Conservation (phyloP, 805 yeast genomes). For the Spathaspora girioi region DNA sequence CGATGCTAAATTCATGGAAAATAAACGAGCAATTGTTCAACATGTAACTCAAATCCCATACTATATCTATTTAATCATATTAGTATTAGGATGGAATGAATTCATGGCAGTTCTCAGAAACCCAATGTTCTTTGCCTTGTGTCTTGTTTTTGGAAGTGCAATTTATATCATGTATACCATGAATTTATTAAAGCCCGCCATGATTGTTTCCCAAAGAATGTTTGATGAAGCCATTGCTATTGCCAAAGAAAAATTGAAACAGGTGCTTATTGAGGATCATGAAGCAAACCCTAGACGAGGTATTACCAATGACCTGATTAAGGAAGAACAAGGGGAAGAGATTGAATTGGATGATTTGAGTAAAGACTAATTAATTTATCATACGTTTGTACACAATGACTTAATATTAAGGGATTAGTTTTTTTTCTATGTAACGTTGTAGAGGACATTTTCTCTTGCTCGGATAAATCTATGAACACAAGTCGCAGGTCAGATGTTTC, state of each 20-base stretch:
- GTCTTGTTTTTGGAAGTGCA: conserved; percentile 56
- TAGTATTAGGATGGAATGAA: conserved; percentile 93
- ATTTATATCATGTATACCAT: conserved; percentile 64
- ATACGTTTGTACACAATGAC: neutral
- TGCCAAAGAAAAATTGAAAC: conserved; percentile 58
- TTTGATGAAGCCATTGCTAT: conserved; percentile 53
- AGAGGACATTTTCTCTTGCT: neutral
- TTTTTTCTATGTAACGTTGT: neutral
- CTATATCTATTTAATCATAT: conserved; percentile 69
- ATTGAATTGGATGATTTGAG: conserved; percentile 12
- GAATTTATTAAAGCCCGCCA: conserved; percentile 75
- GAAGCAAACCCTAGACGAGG: conserved; percentile 15
- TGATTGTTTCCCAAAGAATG: conserved; percentile 55
- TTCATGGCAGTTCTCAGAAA: conserved; percentile 82
- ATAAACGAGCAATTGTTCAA: conserved; percentile 80
- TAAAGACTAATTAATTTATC: neutral
- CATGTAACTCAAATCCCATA: conserved; percentile 78
- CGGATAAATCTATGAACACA: neutral
- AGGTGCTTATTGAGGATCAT: conserved; percentile 52
- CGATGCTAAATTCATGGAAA: conserved; percentile 78
- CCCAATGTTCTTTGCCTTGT: conserved; percentile 72
- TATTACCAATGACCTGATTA: neutral
- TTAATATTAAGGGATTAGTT: neutral
- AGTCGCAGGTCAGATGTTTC: neutral
- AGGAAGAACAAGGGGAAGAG: conserved; percentile 4